A percentile compares a stretch with the other conserved stretches of the same genome.
These are phyloP conservation scores for Rostrohypoxylon terebratum DNA, from an alignment of 495 filamentous ascomycete genomes.

Conservation along the genomic window DNA sequence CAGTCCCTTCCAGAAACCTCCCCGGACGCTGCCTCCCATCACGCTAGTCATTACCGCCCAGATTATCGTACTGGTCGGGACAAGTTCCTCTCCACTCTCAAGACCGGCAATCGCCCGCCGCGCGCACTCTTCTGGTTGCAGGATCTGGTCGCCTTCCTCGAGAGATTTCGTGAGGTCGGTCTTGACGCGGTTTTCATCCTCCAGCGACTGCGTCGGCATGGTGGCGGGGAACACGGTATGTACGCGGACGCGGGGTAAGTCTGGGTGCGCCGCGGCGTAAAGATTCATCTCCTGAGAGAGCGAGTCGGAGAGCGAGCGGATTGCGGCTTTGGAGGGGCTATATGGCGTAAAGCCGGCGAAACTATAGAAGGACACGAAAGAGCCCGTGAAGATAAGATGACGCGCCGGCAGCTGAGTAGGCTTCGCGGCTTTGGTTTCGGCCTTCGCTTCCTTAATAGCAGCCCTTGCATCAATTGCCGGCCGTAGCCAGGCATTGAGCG, in stretches of 20 bases:
- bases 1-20: constrained; percentile 60
- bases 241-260: constrained; percentile 66
- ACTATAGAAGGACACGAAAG: constrained; percentile 74
- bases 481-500: constrained; percentile 63
- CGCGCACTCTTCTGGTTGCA: constrained; percentile 65
- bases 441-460: not conserved
- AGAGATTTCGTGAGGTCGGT: constrained; percentile 78
- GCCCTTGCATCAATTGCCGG: not conserved
- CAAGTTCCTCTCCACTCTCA: constrained; percentile 58
- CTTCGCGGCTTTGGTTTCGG: not conserved
- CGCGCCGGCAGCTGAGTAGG: constrained; percentile 54
- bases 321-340: constrained; percentile 80
- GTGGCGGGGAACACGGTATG: constrained; percentile 83
- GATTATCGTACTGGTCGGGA: constrained; percentile 34
- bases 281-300: constrained; percentile 83
- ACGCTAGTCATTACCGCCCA: constrained; percentile 73
- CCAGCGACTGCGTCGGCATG: constrained; percentile 75
- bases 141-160: constrained; percentile 78
- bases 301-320: constrained; percentile 78
- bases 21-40: constrained; percentile 71
- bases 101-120: constrained; percentile 67
- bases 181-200: constrained; percentile 78
- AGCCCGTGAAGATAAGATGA: constrained; percentile 85
- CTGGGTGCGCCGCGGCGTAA: constrained; percentile 66
- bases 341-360: constrained; percentile 82